Percentiles rank a stretch among this genome's conserved stretches.
phyloP scores from a whole-genome alignment of 192 early-diverging fungal species.

The Lunasporangiospora selenospora region DNA sequence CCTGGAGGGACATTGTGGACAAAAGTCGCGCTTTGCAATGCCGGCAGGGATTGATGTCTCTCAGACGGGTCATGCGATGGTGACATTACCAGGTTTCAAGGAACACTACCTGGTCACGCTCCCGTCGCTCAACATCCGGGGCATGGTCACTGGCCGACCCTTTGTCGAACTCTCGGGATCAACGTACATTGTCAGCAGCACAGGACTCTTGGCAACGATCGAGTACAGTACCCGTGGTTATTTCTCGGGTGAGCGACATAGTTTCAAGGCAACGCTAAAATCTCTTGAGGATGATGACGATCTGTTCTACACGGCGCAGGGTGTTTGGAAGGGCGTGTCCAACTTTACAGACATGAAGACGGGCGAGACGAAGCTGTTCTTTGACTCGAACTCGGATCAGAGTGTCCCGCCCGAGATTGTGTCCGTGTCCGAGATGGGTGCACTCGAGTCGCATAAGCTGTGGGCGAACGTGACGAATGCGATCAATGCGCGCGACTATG shows the following conservation, averaged over 20 bases:
- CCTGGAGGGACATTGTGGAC: slow-evolving; percentile 54
- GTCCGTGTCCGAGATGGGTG: slow-evolving; percentile 63
- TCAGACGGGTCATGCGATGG: slow-evolving; percentile 76
- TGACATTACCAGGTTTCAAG: slow-evolving; percentile 66
- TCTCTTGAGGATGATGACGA: slow-evolving; percentile 47
- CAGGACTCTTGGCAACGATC: slow-evolving; percentile 57
- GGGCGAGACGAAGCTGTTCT: slow-evolving; percentile 56
- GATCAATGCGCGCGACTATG: slow-evolving; percentile 69
- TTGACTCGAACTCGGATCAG: slow-evolving; percentile 62
- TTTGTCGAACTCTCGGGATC: slow-evolving; percentile 51
- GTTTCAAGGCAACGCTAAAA: slow-evolving; percentile 67
- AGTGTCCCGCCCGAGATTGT: slow-evolving; percentile 63
- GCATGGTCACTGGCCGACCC: slow-evolving; percentile 63
- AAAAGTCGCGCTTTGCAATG: slow-evolving; percentile 78
- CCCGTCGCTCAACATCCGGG: slow-evolving; percentile 77
- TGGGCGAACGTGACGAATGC: slow-evolving; percentile 76
- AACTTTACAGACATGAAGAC: slow-evolving; percentile 58
- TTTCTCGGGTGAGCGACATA: slow-evolving; percentile 82
- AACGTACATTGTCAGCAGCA: slow-evolving; percentile 26
- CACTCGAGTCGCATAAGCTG: slow-evolving; percentile 71
- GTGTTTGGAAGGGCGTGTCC: slow-evolving; percentile 76
- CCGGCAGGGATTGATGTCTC: slow-evolving; percentile 72
- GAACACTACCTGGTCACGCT: slow-evolving; percentile 77
- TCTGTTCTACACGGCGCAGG: slow-evolving; percentile 47
- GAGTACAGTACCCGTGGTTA: slow-evolving; percentile 79